These are phyloP conservation scores for Myxozyma lipomycoides DNA, from an alignment of 805 yeast species.

Conservation along the genomic window DNA sequence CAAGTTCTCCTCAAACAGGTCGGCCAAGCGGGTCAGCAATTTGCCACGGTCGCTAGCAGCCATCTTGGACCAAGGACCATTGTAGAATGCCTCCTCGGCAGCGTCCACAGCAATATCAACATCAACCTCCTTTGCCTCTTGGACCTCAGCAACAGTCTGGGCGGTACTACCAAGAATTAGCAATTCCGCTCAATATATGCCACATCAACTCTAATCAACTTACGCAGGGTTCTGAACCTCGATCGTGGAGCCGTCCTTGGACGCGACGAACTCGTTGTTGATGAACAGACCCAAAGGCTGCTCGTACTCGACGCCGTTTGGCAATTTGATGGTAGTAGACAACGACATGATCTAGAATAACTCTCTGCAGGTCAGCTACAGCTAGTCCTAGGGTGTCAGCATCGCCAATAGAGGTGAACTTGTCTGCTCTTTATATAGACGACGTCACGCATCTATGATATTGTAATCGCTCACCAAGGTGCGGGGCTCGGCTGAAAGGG, in stretches of 20 bases:
- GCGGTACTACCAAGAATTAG: slow-evolving; percentile 36
- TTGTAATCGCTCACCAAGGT: slow-evolving; percentile 1
- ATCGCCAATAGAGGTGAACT: too few relatives aligned
- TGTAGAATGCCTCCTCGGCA: slow-evolving; percentile 70
- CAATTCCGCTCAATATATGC: too few relatives aligned
- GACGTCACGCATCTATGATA: too few relatives aligned
- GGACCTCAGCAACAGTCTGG: slow-evolving; percentile 60
- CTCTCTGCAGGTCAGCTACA: not conserved
- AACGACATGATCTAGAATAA: slow-evolving; percentile 9
- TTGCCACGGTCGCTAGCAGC: slow-evolving; percentile 67
- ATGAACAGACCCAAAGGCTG: slow-evolving; percentile 84
- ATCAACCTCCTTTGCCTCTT: slow-evolving; percentile 75
- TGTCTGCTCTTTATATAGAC: too few relatives aligned
- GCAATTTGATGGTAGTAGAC: slow-evolving; percentile 50
- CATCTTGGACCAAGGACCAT: slow-evolving; percentile 58
- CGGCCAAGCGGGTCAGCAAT: slow-evolving; percentile 68
- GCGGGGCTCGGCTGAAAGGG: too few relatives aligned
- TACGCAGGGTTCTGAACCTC: slow-evolving; percentile 45
- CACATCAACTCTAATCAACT: not conserved
- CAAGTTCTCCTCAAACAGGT: slow-evolving; percentile 64
- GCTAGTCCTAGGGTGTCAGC: too few relatives aligned
- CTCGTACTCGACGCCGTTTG: slow-evolving; percentile 67
- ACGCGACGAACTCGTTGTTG: slow-evolving; percentile 67
- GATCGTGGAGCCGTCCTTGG: slow-evolving; percentile 56
- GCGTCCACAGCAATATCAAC: slow-evolving; percentile 82